These are phyloP conservation scores for Prototheca wickerhamii DNA, from an alignment of 163 green algal species.

Conservation along the genomic window DNA sequence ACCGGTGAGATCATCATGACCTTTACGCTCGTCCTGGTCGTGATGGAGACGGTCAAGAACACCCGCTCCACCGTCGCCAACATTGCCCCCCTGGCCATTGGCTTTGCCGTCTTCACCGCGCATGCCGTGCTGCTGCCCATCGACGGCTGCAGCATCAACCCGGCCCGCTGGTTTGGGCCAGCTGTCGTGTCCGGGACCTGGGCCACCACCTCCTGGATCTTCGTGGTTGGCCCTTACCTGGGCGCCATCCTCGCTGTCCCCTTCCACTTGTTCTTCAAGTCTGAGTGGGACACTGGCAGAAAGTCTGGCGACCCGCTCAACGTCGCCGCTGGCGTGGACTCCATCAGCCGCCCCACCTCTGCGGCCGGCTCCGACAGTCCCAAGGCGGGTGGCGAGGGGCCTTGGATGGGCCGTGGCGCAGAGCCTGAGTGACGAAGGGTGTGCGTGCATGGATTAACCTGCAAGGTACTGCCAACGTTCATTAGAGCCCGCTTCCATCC, in stretches of 20 bases:
- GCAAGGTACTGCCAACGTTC: too few relatives aligned
- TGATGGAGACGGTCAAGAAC: slow-evolving; percentile 11
- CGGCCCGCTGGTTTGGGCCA: slow-evolving; percentile 27
- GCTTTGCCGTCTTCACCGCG: slow-evolving; percentile 34
- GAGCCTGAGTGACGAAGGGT: too few relatives aligned
- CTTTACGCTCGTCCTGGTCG: slow-evolving; percentile 7
- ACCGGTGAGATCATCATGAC: slow-evolving; percentile 30
- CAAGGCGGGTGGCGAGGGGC: too few relatives aligned
- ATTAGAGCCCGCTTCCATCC: too few relatives aligned
- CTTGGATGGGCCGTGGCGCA: too few relatives aligned
- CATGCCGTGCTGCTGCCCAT: slow-evolving; percentile 31
- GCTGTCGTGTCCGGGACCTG: slow-evolving; percentile 29
- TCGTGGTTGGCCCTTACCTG: slow-evolving; percentile 22
- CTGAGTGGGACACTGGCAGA: not conserved
- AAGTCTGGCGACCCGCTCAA: not conserved
- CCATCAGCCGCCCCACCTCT: too few relatives aligned
- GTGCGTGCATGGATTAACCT: too few relatives aligned
- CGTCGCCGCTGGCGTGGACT: not conserved
- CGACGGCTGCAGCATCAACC: slow-evolving; percentile 31
- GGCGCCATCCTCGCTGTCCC: slow-evolving; percentile 13
- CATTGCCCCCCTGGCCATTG: slow-evolving; percentile 24
- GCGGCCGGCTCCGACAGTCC: too few relatives aligned
- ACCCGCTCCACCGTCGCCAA: not conserved
- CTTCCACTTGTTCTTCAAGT: slow-evolving; percentile 26
- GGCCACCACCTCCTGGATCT: slow-evolving; percentile 19